Percentiles rank a stretch among this genome's conserved stretches.
Conservation (phyloP, 75 land plant species). For the Larix kaempferi region DNA sequence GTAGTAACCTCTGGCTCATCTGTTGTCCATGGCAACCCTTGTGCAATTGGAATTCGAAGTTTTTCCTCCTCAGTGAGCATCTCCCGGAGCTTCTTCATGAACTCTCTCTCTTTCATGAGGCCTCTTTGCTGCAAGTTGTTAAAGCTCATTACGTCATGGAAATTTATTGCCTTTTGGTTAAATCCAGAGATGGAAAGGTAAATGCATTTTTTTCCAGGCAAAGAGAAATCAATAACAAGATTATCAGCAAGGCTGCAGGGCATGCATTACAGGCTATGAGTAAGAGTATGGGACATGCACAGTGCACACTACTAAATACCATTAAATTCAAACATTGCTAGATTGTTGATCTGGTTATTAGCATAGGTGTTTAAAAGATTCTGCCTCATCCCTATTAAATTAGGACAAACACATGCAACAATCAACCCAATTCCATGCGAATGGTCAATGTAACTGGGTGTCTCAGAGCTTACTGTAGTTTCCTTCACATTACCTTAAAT, state of each 20-base stretch:
- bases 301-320: too few species aligned
- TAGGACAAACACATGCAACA: too few species aligned
- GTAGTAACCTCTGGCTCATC: slow-evolving; percentile 76
- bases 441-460: too few species aligned
- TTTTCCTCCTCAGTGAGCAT: slow-evolving; percentile 58
- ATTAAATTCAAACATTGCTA: neutral
- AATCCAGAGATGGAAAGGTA: neutral
- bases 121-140: slow-evolving; percentile 67
- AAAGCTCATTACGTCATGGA: neutral
- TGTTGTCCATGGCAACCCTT: slow-evolving; percentile 96
- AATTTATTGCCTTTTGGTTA: neutral
- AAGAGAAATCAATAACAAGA: neutral
- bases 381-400: too few species aligned
- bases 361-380: too few species aligned
- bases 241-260: too few species aligned
- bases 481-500: too few species aligned
- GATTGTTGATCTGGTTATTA: neutral
- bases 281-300: too few species aligned
- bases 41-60: slow-evolving; percentile 74
- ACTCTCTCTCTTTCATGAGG: slow-evolving; percentile 59
- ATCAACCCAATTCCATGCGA: too few species aligned
- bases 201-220: neutral
- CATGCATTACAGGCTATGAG: too few species aligned
- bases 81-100: slow-evolving; percentile 63
- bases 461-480: too few species aligned